Conservation (phyloP, 352 stramenopile species). For the Phytophthora megakarya region DNA sequence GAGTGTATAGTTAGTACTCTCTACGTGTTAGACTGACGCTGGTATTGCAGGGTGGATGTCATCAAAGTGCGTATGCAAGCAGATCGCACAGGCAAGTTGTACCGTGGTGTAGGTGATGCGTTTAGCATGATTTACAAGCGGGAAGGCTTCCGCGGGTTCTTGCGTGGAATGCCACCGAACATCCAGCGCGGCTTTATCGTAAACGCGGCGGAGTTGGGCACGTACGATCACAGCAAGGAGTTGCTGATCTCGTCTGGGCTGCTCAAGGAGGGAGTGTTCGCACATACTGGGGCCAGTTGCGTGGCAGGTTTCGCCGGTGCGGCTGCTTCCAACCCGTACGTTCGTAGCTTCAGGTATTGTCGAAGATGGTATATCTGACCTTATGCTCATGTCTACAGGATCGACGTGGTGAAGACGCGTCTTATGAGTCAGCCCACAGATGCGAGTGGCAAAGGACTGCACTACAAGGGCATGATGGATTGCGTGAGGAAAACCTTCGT, state of each 20-base stretch:
- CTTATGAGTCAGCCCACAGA: conserved; percentile 84
- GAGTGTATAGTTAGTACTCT: too few relatives aligned
- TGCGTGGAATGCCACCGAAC: conserved; percentile 84
- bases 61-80: conserved; percentile 91
- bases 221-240: conserved; percentile 89
- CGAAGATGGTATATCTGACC: conserved; percentile 7
- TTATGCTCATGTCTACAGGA: conserved; percentile 32
- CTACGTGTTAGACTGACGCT: too few relatives aligned
- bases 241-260: conserved; percentile 68
- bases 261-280: conserved; percentile 63
- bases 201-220: conserved; percentile 85
- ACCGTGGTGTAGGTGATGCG: conserved; percentile 70
- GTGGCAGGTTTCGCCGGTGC: conserved; percentile 80
- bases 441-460: conserved; percentile 46
- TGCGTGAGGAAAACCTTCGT: conserved; percentile 73
- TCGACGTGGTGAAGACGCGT: conserved; percentile 87
- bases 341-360: conserved; percentile 1
- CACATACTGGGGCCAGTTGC: conserved; percentile 76
- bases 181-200: conserved; percentile 88
- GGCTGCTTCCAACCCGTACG: conserved; percentile 76
- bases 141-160: conserved; percentile 73
- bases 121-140: conserved; percentile 76
- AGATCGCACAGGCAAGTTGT: conserved; percentile 68
- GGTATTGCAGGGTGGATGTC: conserved; percentile 69
- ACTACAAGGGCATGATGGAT: conserved; percentile 77